Conservation (phyloP, 1,139 yeast species). For the Nematodospora anomalae region DNA sequence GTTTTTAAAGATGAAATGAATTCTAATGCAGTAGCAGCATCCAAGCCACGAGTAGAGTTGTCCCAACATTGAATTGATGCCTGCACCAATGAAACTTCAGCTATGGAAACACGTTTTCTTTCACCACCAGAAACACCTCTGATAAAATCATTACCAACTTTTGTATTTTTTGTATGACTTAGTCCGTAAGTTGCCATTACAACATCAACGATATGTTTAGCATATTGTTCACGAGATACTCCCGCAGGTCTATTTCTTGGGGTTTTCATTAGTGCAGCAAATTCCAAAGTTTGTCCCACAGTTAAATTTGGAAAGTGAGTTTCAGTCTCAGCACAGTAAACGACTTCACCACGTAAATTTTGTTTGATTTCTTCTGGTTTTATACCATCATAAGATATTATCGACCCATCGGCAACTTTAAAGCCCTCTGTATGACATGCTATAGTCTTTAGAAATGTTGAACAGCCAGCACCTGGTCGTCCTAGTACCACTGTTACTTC, state of each 20-base stretch:
- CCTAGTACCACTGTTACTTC: slow-evolving; percentile 64
- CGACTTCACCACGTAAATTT: slow-evolving; percentile 52
- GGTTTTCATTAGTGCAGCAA: slow-evolving; percentile 43
- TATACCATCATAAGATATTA: slow-evolving; percentile 35
- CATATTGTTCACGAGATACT: slow-evolving; percentile 38
- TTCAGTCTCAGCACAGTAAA: slow-evolving; percentile 55
- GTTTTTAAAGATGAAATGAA: slow-evolving; percentile 68
- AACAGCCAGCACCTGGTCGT: slow-evolving; percentile 65
- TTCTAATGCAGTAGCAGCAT: slow-evolving; percentile 66
- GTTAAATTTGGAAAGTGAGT: slow-evolving; percentile 55
- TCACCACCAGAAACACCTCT: slow-evolving; percentile 48
- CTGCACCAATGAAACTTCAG: slow-evolving; percentile 41
- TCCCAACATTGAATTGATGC: slow-evolving; percentile 57
- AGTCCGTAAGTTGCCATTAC: slow-evolving; percentile 23
- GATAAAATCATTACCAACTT: slow-evolving; percentile 31
- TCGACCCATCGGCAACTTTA: slow-evolving; percentile 52
- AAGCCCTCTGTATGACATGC: slow-evolving; percentile 75
- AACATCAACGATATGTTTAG: slow-evolving; percentile 28
- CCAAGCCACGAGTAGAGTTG: slow-evolving; percentile 61
- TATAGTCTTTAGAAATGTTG: slow-evolving; percentile 71
- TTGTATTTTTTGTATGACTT: slow-evolving; percentile 22
- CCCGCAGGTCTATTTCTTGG: slow-evolving; percentile 40
- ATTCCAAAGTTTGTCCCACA: slow-evolving; percentile 51
- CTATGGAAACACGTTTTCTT: slow-evolving; percentile 45
- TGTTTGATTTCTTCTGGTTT: slow-evolving; percentile 26